Evolutionary conservation across 768 basidiomycete species (phyloP).

Genomic region (Pisolithus marmoratus): DNA sequence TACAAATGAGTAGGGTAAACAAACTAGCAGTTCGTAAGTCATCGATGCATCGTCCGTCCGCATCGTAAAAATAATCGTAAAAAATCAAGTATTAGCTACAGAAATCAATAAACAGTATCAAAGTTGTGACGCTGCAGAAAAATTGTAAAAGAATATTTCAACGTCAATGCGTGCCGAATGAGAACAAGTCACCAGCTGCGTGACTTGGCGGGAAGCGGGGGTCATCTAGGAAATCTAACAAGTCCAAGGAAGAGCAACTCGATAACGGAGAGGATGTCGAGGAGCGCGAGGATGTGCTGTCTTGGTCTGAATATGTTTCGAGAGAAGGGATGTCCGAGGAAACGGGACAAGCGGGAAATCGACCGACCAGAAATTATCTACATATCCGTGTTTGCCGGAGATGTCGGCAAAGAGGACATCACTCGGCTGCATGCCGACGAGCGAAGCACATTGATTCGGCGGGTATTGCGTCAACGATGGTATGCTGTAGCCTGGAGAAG

Average conservation of each 20-base stretch:
- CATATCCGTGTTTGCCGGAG: conserved; percentile 1
- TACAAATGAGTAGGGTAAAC: neutral
- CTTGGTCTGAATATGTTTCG: conserved; percentile 12
- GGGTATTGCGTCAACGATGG: neutral
- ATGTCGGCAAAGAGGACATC: conserved; percentile 1
- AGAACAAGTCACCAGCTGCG: conserved; percentile 8
- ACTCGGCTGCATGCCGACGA: neutral
- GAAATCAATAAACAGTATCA: too few species aligned
- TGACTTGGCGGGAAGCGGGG: conserved; percentile 5
- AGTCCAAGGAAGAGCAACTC: conserved; percentile 13
- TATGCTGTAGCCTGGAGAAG: neutral
- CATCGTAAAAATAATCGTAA: too few species aligned
- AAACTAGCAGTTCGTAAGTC: neutral
- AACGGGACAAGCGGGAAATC: conserved; percentile 5
- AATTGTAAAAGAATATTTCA: neutral
- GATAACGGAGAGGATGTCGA: conserved; percentile 22
- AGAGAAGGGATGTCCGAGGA: conserved; percentile 5
- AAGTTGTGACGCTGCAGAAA: neutral
- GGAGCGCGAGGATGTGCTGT: conserved; percentile 13
- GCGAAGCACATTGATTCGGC: conserved; percentile 2
- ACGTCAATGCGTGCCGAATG: conserved; percentile 14
- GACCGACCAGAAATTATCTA: conserved; percentile 2
- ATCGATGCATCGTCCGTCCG: too few species aligned
- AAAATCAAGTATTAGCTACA: too few species aligned
- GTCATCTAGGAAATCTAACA: conserved; percentile 6